Evolutionary conservation across 331 rosid genomes (phyloP).

Genomic region (Quercus tomentella): DNA sequence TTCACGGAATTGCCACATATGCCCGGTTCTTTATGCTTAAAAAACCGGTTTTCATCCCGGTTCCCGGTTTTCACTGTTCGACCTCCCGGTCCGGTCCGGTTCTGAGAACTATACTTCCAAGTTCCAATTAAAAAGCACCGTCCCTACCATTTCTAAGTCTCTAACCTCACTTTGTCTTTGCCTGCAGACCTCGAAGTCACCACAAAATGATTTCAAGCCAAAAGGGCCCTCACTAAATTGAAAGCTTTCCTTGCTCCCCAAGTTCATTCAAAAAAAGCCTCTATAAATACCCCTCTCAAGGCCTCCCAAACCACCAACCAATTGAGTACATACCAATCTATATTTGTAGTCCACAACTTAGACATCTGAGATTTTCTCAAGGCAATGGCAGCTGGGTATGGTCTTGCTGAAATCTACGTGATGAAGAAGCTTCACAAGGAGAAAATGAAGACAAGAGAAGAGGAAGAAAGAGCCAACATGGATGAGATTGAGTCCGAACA

Average conservation of each 20-base stretch:
- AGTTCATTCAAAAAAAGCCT: neutral
- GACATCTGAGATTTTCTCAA: neutral
- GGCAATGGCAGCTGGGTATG: neutral
- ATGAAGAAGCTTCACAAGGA: conserved; percentile 24
- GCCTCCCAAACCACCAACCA: neutral
- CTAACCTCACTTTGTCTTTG: neutral
- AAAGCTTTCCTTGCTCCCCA: conserved; percentile 21
- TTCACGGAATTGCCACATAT: no score
- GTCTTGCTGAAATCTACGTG: conserved; percentile 1
- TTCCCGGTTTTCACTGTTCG: no score
- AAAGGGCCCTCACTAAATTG: no score
- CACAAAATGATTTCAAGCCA: no score
- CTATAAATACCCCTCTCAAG: conserved; percentile 4
- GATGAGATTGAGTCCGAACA: neutral
- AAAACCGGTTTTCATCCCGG: no score
- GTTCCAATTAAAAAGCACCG: neutral
- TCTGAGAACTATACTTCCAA: no score
- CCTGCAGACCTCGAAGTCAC: neutral
- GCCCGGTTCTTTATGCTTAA: no score
- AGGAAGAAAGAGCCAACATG: neutral
- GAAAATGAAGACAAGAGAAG: conserved; percentile 35
- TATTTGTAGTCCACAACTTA: neutral
- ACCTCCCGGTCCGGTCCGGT: no score
- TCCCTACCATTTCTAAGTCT: neutral
- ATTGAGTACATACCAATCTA: neutral